Evolutionary conservation across 1,284 basidiomycete genomes (phyloP).

Genomic region (Ustilago loliicola): DNA sequence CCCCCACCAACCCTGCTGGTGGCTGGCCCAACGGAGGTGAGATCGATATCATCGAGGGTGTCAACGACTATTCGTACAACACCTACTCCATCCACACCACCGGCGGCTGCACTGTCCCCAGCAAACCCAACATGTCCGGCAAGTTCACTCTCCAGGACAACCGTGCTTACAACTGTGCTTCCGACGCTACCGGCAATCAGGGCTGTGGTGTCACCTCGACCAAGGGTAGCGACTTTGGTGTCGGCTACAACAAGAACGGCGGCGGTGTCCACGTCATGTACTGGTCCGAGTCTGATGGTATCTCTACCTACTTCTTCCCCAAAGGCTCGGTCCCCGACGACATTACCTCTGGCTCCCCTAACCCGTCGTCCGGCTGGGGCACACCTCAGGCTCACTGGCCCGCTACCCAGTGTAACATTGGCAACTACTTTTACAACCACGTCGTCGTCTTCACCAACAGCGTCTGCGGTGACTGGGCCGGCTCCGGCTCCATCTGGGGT

Average conservation of each 20-base stretch:
- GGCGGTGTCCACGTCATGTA: conserved; percentile 74
- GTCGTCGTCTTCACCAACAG: conserved; percentile 58
- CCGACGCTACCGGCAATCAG: conserved; percentile 75
- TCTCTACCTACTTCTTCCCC: conserved; percentile 76
- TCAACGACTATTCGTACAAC: conserved; percentile 57
- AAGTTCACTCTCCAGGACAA: conserved; percentile 36
- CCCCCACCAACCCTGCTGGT: conserved; percentile 36
- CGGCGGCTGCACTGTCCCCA: conserved; percentile 40
- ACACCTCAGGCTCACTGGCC: conserved; percentile 75
- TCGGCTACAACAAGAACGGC: conserved; percentile 76
- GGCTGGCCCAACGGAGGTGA: conserved; percentile 64
- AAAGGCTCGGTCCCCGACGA: conserved; percentile 73
- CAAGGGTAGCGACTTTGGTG: conserved; percentile 74
- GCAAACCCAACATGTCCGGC: conserved; percentile 38
- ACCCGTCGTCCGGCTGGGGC: conserved; percentile 72
- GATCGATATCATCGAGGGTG: conserved; percentile 66
- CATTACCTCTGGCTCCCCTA: conserved; percentile 69
- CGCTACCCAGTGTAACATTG: conserved; percentile 72
- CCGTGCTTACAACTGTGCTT: conserved; percentile 75
- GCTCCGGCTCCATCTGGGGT: conserved; percentile 44
- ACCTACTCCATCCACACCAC: conserved; percentile 60
- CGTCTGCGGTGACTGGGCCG: conserved; percentile 57
- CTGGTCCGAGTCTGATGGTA: conserved; percentile 67
- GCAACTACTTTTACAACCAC: conserved; percentile 71
- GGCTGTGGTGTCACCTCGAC: conserved; percentile 77